Conservation (phyloP, 1,139 yeast genomes). For the Candida sp. region DNA sequence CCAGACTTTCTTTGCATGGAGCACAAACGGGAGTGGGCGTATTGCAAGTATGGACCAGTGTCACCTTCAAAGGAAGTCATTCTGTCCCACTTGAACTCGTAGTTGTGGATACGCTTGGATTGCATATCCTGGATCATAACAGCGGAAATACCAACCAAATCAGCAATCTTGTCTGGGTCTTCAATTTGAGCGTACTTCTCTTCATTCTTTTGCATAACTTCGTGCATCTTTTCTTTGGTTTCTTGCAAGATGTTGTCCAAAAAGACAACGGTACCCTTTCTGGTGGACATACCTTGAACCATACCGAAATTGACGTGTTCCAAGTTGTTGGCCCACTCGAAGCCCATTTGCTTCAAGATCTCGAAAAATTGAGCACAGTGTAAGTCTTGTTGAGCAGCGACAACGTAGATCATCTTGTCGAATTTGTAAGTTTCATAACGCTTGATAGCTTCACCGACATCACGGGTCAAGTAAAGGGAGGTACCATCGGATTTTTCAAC, state of each 20-base stretch:
- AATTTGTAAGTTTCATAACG: conserved; percentile 86
- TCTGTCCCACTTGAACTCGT: conserved; percentile 98
- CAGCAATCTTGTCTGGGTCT: conserved; percentile 96
- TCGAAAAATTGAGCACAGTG: conserved; percentile 96
- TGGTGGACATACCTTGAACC: conserved; percentile 99
- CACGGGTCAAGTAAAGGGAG: conserved; percentile 92
- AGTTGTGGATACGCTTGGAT: conserved; percentile 95
- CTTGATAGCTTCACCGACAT: conserved; percentile 95
- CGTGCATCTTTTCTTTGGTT: conserved; percentile 95
- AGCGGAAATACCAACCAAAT: conserved; percentile 94
- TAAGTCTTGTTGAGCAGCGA: conserved; percentile 96
- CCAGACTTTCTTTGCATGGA: conserved; percentile 90
- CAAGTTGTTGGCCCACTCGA: conserved; percentile 82
- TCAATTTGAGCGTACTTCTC: conserved; percentile 92
- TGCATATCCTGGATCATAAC: conserved; percentile 99
- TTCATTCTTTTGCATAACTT: conserved; percentile 94
- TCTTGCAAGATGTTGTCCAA: conserved; percentile 93
- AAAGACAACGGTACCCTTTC: conserved; percentile 98
- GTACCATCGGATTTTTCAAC: conserved; percentile 98
- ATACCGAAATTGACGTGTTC: conserved; percentile 94
- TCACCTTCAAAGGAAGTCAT: conserved; percentile 99
- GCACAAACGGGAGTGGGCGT: conserved; percentile 97
- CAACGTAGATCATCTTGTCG: conserved; percentile 95
- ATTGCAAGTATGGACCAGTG: conserved; percentile 98
- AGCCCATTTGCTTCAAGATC: conserved; percentile 91